Evolutionary conservation across 148 eudicot genomes (phyloP), one percentile per base, ranked within the genome.

Genomic region (Vaccinium myrtillus): DNA sequence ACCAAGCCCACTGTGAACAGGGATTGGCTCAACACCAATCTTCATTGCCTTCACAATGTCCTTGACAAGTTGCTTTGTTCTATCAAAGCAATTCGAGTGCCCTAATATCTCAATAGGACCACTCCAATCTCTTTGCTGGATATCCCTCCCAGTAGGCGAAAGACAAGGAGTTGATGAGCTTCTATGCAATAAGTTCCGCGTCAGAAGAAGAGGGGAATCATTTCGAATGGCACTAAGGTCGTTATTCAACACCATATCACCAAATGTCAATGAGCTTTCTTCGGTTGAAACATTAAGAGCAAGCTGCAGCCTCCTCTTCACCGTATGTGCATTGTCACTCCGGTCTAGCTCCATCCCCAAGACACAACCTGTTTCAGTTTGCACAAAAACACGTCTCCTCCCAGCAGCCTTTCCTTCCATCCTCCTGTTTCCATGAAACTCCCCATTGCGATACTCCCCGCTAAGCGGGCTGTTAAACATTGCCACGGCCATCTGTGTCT

Each of bases 151-250:
- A 18, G 91, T 90, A 30, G 98, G 98, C 1, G 98, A 95, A 30
- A 97, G 88, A 87, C 99, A 97, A 14, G 99, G 99, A 71, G 99
- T 92, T 19, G 98, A 97, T 55, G 98, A 95, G 88, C 99, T 97
- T 88, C 99, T 84, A 56, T 97, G 99, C 87, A 97, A 73, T 27
- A 83, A 78, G 67, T 88, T 93, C 80, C 98, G 80, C 2, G 95
- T 93, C 70, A 97, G 85, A 14, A 97, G 91, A 81, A 95, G 93
- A 27, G 98, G 98, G 7, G 98, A 95, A 87, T 97, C 97, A 81
- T 91, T 92, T 55, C 94, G 92, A 88, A 97, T 86, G 23, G 96
- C 91, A 89, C 93, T 95, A 14, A 95, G 92, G 83, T 95, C 99
- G 79, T 95, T 94, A 87, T 93, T 92, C 89, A 97, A 86, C 86